These are phyloP conservation scores for Trichomonascaceae sp. DNA, from an alignment of 1,139 yeast species.

Conservation along the genomic window DNA sequence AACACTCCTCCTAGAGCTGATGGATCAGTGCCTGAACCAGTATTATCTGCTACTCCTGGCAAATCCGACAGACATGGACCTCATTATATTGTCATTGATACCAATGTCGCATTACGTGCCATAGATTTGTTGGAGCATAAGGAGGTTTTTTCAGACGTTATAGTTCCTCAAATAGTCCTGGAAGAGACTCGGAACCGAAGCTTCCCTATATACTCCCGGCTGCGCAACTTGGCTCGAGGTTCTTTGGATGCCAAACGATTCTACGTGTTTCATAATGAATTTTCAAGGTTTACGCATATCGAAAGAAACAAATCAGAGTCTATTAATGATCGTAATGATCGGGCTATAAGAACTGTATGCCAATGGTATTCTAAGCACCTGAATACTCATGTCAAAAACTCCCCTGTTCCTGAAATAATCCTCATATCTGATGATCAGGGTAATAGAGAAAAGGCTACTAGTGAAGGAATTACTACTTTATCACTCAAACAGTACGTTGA, in stretches of 20 bases:
- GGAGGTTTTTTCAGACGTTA: constrained; percentile 77
- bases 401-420: constrained; percentile 39
- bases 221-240: constrained; percentile 63
- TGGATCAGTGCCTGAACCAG: constrained; percentile 40
- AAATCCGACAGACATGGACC: constrained; percentile 50
- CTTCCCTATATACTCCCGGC: constrained; percentile 78
- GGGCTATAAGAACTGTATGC: constrained; percentile 76
- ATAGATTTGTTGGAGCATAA: constrained; percentile 82
- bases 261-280: constrained; percentile 90
- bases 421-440: constrained; percentile 74
- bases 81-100: constrained; percentile 81
- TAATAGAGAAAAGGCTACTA: constrained; percentile 53
- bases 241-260: constrained; percentile 66
- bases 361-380: constrained; percentile 71
- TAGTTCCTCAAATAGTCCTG: constrained; percentile 86
- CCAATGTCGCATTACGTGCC: constrained; percentile 82
- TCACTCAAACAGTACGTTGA: constrained; percentile 63
- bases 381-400: constrained; percentile 22
- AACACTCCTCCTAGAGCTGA: constrained; percentile 37
- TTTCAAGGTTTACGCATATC: constrained; percentile 63
- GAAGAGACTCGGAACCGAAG: constrained; percentile 90
- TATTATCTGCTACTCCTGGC: constrained; percentile 43
- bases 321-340: constrained; percentile 86
- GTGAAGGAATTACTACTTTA: constrained; percentile 49
- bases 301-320: constrained; percentile 60